A percentile compares a stretch with the other conserved stretches of the same genome.
phyloP scores from a whole-genome alignment of 768 basidiomycete species.

The Suillus occidentalis region DNA sequence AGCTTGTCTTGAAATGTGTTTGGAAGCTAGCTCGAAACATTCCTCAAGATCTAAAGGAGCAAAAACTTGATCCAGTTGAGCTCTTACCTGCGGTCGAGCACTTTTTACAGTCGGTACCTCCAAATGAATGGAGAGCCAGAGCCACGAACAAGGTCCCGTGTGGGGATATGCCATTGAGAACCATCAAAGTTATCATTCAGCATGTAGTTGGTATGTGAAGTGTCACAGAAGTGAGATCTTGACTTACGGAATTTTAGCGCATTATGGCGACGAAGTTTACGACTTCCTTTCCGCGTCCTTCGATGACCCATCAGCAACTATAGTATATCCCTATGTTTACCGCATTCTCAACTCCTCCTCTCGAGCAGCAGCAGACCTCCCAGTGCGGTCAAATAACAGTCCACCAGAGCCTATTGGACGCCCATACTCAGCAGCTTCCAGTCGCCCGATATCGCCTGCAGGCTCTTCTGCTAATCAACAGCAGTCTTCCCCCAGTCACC shows the following conservation, averaged over 20 bases:
- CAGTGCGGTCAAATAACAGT: constrained; percentile 21
- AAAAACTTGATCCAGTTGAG: constrained; percentile 81
- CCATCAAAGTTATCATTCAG: constrained; percentile 98
- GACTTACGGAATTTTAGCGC: constrained; percentile 45
- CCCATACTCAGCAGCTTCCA: constrained; percentile 59
- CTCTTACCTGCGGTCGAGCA: constrained; percentile 91
- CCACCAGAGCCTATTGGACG: constrained; percentile 41
- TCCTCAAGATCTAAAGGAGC: constrained; percentile 83
- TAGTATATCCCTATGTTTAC: constrained; percentile 94
- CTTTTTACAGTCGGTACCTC: constrained; percentile 90
- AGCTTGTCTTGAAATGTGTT: constrained; percentile 92
- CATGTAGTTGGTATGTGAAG: constrained; percentile 84
- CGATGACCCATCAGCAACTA: constrained; percentile 95
- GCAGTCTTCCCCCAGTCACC: constrained; percentile 60
- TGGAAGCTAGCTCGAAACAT: constrained; percentile 98
- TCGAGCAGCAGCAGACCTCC: constrained; percentile 38
- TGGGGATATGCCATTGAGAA: constrained; percentile 96
- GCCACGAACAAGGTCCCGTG: constrained; percentile 90
- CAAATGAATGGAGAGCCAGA: constrained; percentile 93
- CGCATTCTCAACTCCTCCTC: constrained; percentile 78
- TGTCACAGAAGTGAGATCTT: not conserved
- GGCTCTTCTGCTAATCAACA: constrained; percentile 58
- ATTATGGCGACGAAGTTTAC: constrained; percentile 87
- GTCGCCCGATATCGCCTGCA: constrained; percentile 71
- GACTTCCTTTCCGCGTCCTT: constrained; percentile 88